Percentiles rank a stretch among this genome's conserved stretches.
Evolutionary conservation across 1,139 yeast species (phyloP).

Genomic region (Taiozyma sp.): DNA sequence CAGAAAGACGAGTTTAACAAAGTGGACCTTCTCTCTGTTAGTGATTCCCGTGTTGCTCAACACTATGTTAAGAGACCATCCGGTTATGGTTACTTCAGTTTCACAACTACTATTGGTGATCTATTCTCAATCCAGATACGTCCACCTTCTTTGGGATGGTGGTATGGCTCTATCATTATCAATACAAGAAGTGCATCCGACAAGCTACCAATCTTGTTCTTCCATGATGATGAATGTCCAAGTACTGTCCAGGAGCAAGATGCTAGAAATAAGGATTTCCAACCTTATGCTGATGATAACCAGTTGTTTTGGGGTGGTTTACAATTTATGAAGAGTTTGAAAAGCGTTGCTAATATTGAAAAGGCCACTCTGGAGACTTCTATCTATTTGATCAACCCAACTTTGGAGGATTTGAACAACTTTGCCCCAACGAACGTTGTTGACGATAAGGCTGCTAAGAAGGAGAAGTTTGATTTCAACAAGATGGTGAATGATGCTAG

Average conservation of each 20-base stretch:
- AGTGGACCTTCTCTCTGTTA: conserved; percentile 38
- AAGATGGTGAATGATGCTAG: conserved; percentile 62
- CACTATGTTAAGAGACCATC: conserved; percentile 47
- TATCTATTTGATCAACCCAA: conserved; percentile 75
- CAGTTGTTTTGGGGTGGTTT: conserved; percentile 89
- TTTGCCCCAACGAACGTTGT: conserved; percentile 58
- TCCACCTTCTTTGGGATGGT: conserved; percentile 81
- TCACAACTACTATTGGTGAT: conserved; percentile 53
- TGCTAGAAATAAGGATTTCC: conserved; percentile 58
- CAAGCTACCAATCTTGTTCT: conserved; percentile 75
- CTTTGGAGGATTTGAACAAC: conserved; percentile 68
- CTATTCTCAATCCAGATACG: conserved; percentile 79
- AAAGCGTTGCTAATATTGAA: conserved; percentile 54
- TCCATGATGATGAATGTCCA: conserved; percentile 85
- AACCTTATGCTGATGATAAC: conserved; percentile 60
- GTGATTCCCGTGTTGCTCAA: neutral
- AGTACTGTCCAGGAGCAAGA: conserved; percentile 63
- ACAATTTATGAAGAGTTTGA: conserved; percentile 58
- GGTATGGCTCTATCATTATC: conserved; percentile 84
- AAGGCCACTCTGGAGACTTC: conserved; percentile 68
- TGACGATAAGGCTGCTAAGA: conserved; percentile 13
- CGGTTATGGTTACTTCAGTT: conserved; percentile 55
- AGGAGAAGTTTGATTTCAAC: conserved; percentile 34
- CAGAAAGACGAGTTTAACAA: conserved; percentile 46
- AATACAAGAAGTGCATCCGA: conserved; percentile 56